Evolutionary conservation across 192 early-diverging fungal species (phyloP).

Genomic region (Rhizophagus clarus): DNA sequence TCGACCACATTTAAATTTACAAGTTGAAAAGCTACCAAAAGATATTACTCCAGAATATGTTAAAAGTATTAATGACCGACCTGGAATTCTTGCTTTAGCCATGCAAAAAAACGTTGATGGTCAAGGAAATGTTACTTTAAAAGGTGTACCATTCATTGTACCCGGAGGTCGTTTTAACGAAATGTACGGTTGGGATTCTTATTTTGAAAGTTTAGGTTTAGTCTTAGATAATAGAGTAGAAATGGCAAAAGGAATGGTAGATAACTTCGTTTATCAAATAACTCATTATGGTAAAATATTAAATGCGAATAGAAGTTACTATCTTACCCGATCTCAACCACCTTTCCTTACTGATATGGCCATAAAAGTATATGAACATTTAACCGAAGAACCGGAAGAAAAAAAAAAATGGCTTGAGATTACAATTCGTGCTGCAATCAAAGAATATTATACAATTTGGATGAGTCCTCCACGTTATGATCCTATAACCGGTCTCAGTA

Average conservation of each 20-base stretch:
- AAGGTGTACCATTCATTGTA: constrained; percentile 93
- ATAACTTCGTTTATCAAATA: constrained; percentile 97
- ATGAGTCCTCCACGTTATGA: constrained; percentile 80
- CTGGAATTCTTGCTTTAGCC: constrained; percentile 88
- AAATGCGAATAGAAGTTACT: constrained; percentile 98
- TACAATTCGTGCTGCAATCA: constrained; percentile 74
- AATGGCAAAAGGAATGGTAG: constrained; percentile 92
- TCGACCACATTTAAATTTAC: constrained; percentile 70
- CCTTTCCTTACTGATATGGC: constrained; percentile 98
- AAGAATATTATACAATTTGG: constrained; percentile 95
- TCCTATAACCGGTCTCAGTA: constrained; percentile 70
- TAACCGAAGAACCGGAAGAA: constrained; percentile 50
- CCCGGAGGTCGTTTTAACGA: constrained; percentile 99
- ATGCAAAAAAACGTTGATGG: constrained; percentile 56
- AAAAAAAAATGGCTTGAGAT: constrained; percentile 76
- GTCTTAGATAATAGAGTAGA: constrained; percentile 83
- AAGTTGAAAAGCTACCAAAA: constrained; percentile 81
- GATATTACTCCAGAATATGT: constrained; percentile 90
- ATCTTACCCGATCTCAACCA: constrained; percentile 94
- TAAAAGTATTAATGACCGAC: constrained; percentile 83
- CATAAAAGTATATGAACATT: constrained; percentile 70
- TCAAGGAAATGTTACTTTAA: constrained; percentile 51
- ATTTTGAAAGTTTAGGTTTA: constrained; percentile 91
- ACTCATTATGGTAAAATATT: constrained; percentile 98
- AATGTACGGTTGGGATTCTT: constrained; percentile 99